Evolutionary conservation across 305 asterid species (phyloP), one percentile per base, ranked within the genome.

Genomic region (Fraxinus greggii): DNA sequence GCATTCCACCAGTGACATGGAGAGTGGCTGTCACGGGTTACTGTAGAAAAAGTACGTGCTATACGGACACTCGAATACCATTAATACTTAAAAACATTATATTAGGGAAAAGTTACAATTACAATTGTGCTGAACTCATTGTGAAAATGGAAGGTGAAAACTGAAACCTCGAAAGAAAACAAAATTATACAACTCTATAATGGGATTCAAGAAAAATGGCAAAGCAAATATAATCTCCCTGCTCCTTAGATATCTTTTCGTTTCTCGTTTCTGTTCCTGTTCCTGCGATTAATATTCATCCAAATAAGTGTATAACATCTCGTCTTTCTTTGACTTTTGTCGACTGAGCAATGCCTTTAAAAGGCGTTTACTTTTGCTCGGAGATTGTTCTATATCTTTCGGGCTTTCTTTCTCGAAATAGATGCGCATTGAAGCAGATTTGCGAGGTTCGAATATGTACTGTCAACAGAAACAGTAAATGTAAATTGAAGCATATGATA

Each of bases 241-340:
- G 65, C 69, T 32, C 59, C 61, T 56, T 1, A 2, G 48, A 76
- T 24, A 79, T 76, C 75, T 78, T 74, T 79, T 32, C 40, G 42
- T 26, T 26, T 26, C 29, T 56, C 29, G 67, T 7, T 56, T 56
- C 13, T 56, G 67, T 56, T 56, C 67, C 13, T 56, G 67, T 56
- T 56, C 67, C 69, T 72, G 40, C 76, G 51, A 65, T 82, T 32
- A 93, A 79, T 95, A 95, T 86, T 94, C 99, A 84, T 95, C 98
- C 86, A 95, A 85, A 84, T 94, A 95, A 75, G 97, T 92, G 83
- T 93, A 95, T 38, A 94, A 82, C 61, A 69, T 89, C 42, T 95
- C 99, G 74, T 95, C 99, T 89, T 94, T 94, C 97, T 94, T 95
- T 10, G 98, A 93, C 88, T 92, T 94, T 81, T 95, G 93, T 73